Evolutionary conservation across 108 stramenopile genomes (phyloP).

Genomic region (Conticribra guillardii): DNA sequence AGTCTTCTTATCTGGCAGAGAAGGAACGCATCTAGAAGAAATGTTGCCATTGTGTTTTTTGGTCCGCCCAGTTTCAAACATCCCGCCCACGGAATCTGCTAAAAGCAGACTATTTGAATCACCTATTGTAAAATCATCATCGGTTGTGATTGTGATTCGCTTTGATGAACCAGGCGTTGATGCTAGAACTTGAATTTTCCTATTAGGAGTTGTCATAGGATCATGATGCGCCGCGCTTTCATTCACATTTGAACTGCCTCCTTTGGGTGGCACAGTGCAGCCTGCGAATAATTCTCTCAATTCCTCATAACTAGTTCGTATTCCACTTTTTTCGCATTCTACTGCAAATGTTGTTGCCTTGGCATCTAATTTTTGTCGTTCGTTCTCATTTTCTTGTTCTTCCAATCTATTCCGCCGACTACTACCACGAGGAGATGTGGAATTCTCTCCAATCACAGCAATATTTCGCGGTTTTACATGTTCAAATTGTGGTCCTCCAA

Average conservation of each 20-base stretch:
- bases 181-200: background rate
- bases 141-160: background rate
- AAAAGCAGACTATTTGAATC: conserved; percentile 35
- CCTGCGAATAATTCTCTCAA: conserved; percentile 55
- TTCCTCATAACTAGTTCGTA: conserved; percentile 73
- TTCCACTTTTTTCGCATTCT: conserved; percentile 71
- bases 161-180: background rate
- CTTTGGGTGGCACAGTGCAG: conserved; percentile 39
- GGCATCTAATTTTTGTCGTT: conserved; percentile 20
- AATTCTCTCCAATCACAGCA: background rate
- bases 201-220: conserved; percentile 23
- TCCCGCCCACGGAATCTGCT: conserved; percentile 41
- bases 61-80: conserved; percentile 32
- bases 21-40: conserved; percentile 28
- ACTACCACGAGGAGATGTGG: background rate
- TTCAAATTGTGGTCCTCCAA: conserved; percentile 49
- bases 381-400: conserved; percentile 8
- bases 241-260: too few species aligned
- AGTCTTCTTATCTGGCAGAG: conserved; percentile 22
- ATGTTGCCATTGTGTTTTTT: conserved; percentile 10
- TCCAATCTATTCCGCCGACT: background rate
- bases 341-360: conserved; percentile 56
- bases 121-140: conserved; percentile 41
- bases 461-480: conserved; percentile 11
- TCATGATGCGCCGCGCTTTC: background rate